Conservation (phyloP, 768 basidiomycete species). For the Podaxis carcinomalis region DNA sequence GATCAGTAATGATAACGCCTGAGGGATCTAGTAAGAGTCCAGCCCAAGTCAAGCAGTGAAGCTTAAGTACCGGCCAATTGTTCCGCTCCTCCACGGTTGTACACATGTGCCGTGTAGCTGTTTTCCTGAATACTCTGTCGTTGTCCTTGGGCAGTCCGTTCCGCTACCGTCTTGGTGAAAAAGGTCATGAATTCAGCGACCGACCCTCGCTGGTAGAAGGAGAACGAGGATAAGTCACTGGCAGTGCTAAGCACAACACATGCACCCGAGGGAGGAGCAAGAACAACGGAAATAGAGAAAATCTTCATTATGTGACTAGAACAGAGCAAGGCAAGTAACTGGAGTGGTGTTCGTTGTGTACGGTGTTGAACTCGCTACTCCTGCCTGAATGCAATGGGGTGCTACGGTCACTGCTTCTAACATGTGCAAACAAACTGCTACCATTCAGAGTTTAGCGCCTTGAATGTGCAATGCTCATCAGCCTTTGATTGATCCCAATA, state of each 20-base stretch:
- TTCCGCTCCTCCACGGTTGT: constrained; percentile 85
- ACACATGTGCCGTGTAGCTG: constrained; percentile 88
- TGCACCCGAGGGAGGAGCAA: constrained; percentile 60
- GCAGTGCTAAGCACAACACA: constrained; percentile 63
- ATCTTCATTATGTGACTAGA: constrained; percentile 65
- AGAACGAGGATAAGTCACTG: constrained; percentile 84
- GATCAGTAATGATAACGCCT: constrained; percentile 92
- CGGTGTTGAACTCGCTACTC: not conserved
- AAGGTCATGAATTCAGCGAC: constrained; percentile 92
- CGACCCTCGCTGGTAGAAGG: constrained; percentile 88
- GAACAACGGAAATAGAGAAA: constrained; percentile 71
- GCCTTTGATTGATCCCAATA: not conserved
- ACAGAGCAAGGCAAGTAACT: not conserved
- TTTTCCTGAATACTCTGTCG: constrained; percentile 95
- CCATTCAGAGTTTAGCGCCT: not conserved
- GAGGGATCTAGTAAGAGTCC: constrained; percentile 4
- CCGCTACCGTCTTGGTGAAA: constrained; percentile 89
- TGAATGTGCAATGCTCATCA: not conserved
- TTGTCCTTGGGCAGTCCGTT: constrained; percentile 82
- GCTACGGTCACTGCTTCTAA: not conserved
- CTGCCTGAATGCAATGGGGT: not conserved
- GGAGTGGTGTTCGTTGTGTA: not conserved
- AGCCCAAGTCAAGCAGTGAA: not conserved
- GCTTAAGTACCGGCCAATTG: constrained; percentile 67
- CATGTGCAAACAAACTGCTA: constrained; percentile 2